Percentiles rank a stretch among this genome's conserved stretches.
phyloP scores from a whole-genome alignment of 2,329 filamentous ascomycete genomes.

The Pseudogymnoascus sp. region DNA sequence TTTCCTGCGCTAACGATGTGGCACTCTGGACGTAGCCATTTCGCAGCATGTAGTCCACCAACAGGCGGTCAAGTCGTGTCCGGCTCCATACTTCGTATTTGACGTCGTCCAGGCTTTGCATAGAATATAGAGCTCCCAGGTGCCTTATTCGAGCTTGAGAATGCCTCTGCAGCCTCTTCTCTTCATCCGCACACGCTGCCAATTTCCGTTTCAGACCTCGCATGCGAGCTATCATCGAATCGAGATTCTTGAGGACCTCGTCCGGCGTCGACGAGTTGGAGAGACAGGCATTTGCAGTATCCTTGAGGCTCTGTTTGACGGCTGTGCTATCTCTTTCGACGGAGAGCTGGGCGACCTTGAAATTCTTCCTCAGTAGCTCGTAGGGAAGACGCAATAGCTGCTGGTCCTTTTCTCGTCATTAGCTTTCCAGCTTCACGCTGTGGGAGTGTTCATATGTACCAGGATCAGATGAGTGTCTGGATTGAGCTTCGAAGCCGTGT shows the following conservation, averaged over 20 bases:
- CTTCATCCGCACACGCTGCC: slow-evolving; percentile 67
- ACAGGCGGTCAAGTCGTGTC: slow-evolving; percentile 68
- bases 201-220: slow-evolving; percentile 85
- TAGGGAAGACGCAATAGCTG: slow-evolving; percentile 86
- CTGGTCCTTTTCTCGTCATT: slow-evolving; percentile 60
- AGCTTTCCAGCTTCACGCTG: slow-evolving; percentile 12
- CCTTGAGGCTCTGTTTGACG: slow-evolving; percentile 53
- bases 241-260: slow-evolving; percentile 71
- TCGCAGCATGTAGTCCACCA: slow-evolving; percentile 88
- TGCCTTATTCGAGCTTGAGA: slow-evolving; percentile 71
- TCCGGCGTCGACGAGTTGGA: slow-evolving; percentile 54
- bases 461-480: slow-evolving; percentile 70
- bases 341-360: slow-evolving; percentile 73
- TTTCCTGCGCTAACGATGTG: slow-evolving; percentile 63
- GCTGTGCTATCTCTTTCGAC: slow-evolving; percentile 64
- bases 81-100: slow-evolving; percentile 90
- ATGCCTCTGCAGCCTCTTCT: slow-evolving; percentile 67
- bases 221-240: slow-evolving; percentile 78
- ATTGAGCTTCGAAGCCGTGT: slow-evolving; percentile 59
- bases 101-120: slow-evolving; percentile 78
- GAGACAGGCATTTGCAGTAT: slow-evolving; percentile 59
- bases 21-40: slow-evolving; percentile 77
- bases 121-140: slow-evolving; percentile 69
- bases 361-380: slow-evolving; percentile 89
- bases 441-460: slow-evolving; percentile 36